A percentile compares a stretch with the other conserved stretches of the same genome.
Conservation (phyloP, 768 basidiomycete genomes). For the Macrolepiota albuminosa region DNA sequence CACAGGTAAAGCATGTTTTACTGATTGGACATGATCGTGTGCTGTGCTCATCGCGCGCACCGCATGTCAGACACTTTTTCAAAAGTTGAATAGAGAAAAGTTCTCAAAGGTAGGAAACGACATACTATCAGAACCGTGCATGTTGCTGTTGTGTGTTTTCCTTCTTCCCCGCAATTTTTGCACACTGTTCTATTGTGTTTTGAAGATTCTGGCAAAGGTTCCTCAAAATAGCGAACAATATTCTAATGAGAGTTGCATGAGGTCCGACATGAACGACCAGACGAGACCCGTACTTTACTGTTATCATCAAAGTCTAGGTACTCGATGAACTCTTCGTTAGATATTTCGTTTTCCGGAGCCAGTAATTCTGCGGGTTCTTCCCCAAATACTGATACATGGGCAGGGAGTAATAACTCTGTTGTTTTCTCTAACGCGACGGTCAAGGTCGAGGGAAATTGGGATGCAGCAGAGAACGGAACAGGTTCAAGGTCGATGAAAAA, state of each 20-base stretch:
- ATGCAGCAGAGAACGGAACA: conserved; percentile 25
- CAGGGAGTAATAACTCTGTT: conserved; percentile 49
- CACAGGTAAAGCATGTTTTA: conserved; percentile 76
- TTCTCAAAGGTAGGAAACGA: conserved; percentile 7
- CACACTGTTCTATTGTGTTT: conserved; percentile 54
- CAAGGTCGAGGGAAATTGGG: conserved; percentile 9
- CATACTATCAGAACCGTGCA: conserved; percentile 72
- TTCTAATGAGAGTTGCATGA: conserved; percentile 29
- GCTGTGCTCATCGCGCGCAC: conserved; percentile 72
- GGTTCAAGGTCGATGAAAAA: conserved; percentile 52
- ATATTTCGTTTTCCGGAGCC: conserved; percentile 31
- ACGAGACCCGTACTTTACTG: conserved; percentile 36
- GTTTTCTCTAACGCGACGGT: conserved; percentile 15
- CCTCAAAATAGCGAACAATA: conserved; percentile 64
- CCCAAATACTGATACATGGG: conserved; percentile 62
- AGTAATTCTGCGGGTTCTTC: conserved; percentile 43
- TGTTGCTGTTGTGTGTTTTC: conserved; percentile 60
- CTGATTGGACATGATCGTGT: conserved; percentile 77
- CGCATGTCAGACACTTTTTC: conserved; percentile 72
- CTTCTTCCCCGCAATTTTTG: conserved; percentile 75
- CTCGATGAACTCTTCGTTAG: conserved; percentile 66
- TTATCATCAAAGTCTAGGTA: conserved; percentile 72
- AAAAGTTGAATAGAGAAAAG: conserved; percentile 1
- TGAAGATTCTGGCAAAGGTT: conserved; percentile 32
- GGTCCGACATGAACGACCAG: neutral